Evolutionary conservation across 495 filamentous ascomycete genomes (phyloP).

Genomic region (Aspergillus carlsbadensis): DNA sequence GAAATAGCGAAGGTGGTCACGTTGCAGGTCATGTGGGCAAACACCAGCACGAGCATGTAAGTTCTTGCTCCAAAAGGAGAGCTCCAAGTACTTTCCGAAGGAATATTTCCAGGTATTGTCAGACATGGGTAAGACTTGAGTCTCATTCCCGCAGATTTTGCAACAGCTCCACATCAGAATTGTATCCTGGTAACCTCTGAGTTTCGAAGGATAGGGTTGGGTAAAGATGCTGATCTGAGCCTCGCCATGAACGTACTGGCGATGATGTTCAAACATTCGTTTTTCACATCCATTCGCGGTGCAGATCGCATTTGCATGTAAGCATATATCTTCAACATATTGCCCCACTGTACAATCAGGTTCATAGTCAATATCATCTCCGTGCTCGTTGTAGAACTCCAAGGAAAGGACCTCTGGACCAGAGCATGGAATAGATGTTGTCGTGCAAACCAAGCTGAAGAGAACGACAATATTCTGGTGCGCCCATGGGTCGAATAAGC

Average conservation of each 20-base stretch:
- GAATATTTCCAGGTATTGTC: constrained; percentile 98
- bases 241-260: constrained; percentile 96
- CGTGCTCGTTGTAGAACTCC: constrained; percentile 90
- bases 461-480: constrained; percentile 97
- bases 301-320: constrained; percentile 70
- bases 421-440: constrained; percentile 85
- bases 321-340: constrained; percentile 90
- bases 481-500: constrained; percentile 88
- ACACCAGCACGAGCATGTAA: constrained; percentile 74
- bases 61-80: constrained; percentile 92
- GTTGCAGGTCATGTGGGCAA: constrained; percentile 92
- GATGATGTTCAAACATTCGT: constrained; percentile 89
- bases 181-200: constrained; percentile 68
- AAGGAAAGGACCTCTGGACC: constrained; percentile 85
- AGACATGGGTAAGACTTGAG: constrained; percentile 89
- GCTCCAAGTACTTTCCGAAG: constrained; percentile 94
- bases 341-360: constrained; percentile 92
- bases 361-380: constrained; percentile 61
- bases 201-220: constrained; percentile 68
- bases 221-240: constrained; percentile 89
- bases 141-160: constrained; percentile 86
- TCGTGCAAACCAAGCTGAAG: constrained; percentile 87
- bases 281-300: constrained; percentile 82
- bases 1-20: constrained; percentile 89
- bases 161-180: constrained; percentile 99